Conservation (phyloP, 2,329 filamentous ascomycete species). For the Calonectria leucothoes region DNA sequence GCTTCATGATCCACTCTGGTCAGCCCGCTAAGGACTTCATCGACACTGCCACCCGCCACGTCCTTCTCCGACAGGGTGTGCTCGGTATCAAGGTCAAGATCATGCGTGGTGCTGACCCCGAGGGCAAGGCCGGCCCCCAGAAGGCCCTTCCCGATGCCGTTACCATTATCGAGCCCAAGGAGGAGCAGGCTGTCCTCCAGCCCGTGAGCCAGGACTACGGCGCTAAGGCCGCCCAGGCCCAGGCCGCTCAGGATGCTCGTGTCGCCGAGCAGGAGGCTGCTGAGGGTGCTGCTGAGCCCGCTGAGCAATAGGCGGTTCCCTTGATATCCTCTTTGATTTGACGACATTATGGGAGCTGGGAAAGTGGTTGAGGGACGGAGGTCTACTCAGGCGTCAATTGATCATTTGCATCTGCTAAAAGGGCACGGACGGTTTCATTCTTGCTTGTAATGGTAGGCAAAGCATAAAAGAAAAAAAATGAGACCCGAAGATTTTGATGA, state of each 20-base stretch:
- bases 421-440: constrained; percentile 53
- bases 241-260: constrained; percentile 73
- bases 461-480: constrained; percentile 49
- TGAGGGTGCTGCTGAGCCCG: constrained; percentile 61
- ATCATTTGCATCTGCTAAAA: constrained; percentile 55
- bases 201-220: constrained; percentile 99
- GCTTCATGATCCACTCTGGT: constrained; percentile 99
- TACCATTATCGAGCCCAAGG: constrained; percentile 99
- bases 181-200: constrained; percentile 95
- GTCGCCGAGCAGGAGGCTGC: constrained; percentile 69
- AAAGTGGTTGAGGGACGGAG: constrained; percentile 47
- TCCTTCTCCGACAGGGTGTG: constrained; percentile 99
- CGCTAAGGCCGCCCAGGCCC: constrained; percentile 80
- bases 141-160: constrained; percentile 98
- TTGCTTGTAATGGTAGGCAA: constrained; percentile 53
- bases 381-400: constrained; percentile 55
- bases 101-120: constrained; percentile 99
- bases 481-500: constrained; percentile 48
- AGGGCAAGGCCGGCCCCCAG: constrained; percentile 98
- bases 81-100: constrained; percentile 99
- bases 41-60: constrained; percentile 97
- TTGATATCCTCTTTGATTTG: constrained; percentile 34
- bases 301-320: constrained; percentile 51
- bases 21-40: constrained; percentile 99
- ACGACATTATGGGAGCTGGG: constrained; percentile 38